Base-by-base conservation (phyloP, 1,139 yeast species). In the Kodamaea ohmeri region DNA sequence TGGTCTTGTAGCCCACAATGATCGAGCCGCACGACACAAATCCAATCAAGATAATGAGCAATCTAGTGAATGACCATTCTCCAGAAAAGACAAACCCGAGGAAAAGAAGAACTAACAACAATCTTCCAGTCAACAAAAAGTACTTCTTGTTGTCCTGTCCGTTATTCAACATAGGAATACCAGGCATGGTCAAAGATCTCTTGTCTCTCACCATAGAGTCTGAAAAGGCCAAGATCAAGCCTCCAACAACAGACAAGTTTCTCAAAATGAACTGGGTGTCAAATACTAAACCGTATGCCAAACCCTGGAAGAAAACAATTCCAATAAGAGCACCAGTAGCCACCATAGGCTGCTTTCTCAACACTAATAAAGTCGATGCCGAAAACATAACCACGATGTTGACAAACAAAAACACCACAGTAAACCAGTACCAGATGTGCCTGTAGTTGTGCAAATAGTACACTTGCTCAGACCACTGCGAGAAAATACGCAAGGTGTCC, bases 401-500 rank as follows among this genome's bases (percentile, higher is more conserved):
- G 38, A 67, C 32, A 4, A 78, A 48, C 48, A 92, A 72, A 54
- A 89, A 86, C 21, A 78, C 38, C 21, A 84, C 73, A n/a, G 92
- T 88, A 42, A 90, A 61, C 73, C 86, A 79, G 50, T 78, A 75
- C 65, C 95, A 95, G 45, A 83, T 64, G 52, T 83, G 88, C 56
- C 96, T 81, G 66, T 82, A 85, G 51, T 78, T 78, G 68, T 87
- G 78, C 52, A 92, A 72, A 60, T 86, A 92, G 58, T 80, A 83
- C 21, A 88, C 88, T 62, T 92, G 98, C 55, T 89, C 96, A 24
- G 74, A 63, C 97, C 97, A 92, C 63, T 90, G 97, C 12, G 89
- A 71, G 43, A 82, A 56, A 53, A 92, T 87, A 60, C 98, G 76
- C 42, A 84, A 60, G 2, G 96, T 80, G 57, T 92, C 98, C 62